Base-by-base conservation (phyloP, 306 rosid species). In the Abrus pulchellus region DNA sequence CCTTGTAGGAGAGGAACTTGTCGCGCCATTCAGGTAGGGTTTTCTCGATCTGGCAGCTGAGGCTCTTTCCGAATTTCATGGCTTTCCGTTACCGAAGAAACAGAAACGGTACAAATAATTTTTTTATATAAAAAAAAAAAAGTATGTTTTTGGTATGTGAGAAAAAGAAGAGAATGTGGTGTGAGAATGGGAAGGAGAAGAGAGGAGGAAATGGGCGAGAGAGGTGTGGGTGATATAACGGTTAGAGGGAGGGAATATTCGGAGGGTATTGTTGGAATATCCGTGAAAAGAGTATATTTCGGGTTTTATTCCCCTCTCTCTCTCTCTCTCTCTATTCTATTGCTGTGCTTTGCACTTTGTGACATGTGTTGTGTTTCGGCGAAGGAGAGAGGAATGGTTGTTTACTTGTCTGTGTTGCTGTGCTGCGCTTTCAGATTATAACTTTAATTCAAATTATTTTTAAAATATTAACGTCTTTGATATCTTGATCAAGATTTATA, bases 61-160 rank as follows among this genome's bases (percentile, higher is more conserved):
- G 87, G 76, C 98, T 94, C 87, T 94, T 94, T 5, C 98, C 98
- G 85, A 94, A 94, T 85, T 94, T 94, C 98, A 94, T 94, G 64
- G 79, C 57, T 83, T 76, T 62, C 8, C 47, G 43, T 20, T 49
- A 11, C 44, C 10, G 3, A 62, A 34, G 38, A 34, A 52, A 52
- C 34, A 72, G 28, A 72, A 47, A 14, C 4, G 12, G 3, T 3
- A n/a, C 0, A 20, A 40, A 75, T 1, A 14, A n/a, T 20, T 20
- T 20, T 20, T 20, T 20, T 20, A 20, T 27, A 40, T 1, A 1
- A 44, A 9, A 14, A 9, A 43, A 7, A 2, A 3, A 1, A 7
- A 36, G 4, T 74, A 9, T 74, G 11, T 11, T 73, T 73, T 32
- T 57, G 27, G 20, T 59, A 1, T 20, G 30, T 1, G 8, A 28